Percentiles rank a stretch among this genome's conserved stretches.
These are phyloP conservation scores for Mycotypha africana DNA, from an alignment of 371 early-diverging fungal genomes.

Conservation along the genomic window DNA sequence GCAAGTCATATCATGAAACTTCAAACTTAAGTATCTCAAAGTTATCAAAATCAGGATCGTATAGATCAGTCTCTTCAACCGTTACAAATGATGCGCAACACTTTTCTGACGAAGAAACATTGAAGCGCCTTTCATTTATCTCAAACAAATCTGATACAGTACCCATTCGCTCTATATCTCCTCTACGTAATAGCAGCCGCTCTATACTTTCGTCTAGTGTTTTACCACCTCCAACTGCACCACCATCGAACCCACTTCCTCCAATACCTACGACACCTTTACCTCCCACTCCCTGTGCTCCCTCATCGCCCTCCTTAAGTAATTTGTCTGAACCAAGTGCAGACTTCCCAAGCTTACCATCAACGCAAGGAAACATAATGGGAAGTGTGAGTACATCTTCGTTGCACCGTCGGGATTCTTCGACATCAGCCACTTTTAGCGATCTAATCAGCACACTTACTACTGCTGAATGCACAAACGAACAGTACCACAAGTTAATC, in stretches of 20 bases:
- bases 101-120: slow-evolving; percentile 13
- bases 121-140: slow-evolving; percentile 13
- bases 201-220: neutral
- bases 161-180: slow-evolving; percentile 10
- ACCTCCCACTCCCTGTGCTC: slow-evolving; percentile 22
- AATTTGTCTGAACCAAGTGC: too few relatives aligned
- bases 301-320: slow-evolving; percentile 14
- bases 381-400: slow-evolving; percentile 1
- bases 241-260: slow-evolving; percentile 45
- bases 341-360: too few relatives aligned
- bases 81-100: too few relatives aligned
- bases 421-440: slow-evolving; percentile 19
- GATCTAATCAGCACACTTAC: slow-evolving; percentile 14
- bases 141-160: slow-evolving; percentile 16
- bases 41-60: slow-evolving; percentile 29
- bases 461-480: too few relatives aligned
- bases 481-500: slow-evolving; percentile 43
- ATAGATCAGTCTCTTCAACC: slow-evolving; percentile 16
- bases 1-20: slow-evolving; percentile 22
- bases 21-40: slow-evolving; percentile 22
- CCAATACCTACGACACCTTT: slow-evolving; percentile 40
- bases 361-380: too few relatives aligned
- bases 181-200: slow-evolving; percentile 13
- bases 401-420: slow-evolving; percentile 18
- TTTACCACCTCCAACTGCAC: slow-evolving; percentile 41